phyloP scores from a whole-genome alignment of 139 green algal genomes.

The Volvox reticuliferus region DNA sequence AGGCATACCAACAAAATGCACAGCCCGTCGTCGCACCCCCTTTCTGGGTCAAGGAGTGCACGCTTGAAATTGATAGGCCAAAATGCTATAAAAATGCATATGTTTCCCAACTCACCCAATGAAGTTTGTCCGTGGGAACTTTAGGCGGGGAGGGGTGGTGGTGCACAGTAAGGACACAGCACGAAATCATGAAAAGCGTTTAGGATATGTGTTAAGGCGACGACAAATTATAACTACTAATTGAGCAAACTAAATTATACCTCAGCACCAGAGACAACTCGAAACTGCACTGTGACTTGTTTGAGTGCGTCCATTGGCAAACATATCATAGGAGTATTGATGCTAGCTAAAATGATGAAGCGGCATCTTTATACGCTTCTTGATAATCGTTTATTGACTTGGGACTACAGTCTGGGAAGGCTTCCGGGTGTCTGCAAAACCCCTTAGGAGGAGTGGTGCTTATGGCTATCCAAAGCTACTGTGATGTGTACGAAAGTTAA shows the following conservation, averaged over 20 bases:
- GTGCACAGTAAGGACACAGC: background rate
- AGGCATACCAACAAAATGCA: background rate
- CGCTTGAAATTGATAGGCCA: background rate
- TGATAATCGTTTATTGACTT: too few relatives aligned
- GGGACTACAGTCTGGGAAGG: too few relatives aligned
- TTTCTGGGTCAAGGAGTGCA: background rate
- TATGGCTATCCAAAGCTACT: too few relatives aligned
- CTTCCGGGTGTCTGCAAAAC: too few relatives aligned
- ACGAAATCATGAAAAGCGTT: background rate
- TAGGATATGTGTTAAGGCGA: background rate
- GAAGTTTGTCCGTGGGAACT: slow-evolving; percentile 1
- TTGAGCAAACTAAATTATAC: background rate
- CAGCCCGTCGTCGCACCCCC: too few relatives aligned
- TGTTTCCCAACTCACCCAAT: background rate
- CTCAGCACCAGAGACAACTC: background rate
- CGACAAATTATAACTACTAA: background rate
- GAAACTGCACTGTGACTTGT: slow-evolving; percentile 11
- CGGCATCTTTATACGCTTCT: too few relatives aligned
- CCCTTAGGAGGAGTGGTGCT: too few relatives aligned
- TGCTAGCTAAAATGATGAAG: too few relatives aligned
- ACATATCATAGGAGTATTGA: background rate
- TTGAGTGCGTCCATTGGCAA: background rate
- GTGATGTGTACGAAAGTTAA: too few relatives aligned
- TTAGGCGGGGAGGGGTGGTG: background rate
- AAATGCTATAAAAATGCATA: background rate